Percentiles rank a stretch among this genome's conserved stretches.
These are phyloP conservation scores for Brassica balearica DNA, from an alignment of 441 rosid genomes.

Conservation along the genomic window DNA sequence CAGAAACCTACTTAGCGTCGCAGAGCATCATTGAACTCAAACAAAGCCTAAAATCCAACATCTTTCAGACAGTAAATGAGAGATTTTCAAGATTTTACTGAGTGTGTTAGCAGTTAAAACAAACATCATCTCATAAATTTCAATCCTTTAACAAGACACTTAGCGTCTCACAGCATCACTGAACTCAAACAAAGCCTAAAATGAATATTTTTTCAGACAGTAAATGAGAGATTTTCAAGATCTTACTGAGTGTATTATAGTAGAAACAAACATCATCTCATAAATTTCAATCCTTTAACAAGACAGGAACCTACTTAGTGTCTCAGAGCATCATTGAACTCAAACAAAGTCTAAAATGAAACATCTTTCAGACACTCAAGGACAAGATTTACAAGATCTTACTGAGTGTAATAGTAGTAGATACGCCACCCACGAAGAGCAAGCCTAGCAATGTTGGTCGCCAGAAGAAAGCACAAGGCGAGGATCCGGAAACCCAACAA, in stretches of 20 bases:
- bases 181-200: background rate
- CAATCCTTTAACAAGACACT: background rate
- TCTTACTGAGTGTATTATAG: background rate
- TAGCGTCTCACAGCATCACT: background rate
- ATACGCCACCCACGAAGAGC: conserved; percentile 43
- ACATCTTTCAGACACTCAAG: background rate
- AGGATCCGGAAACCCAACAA: conserved; percentile 50
- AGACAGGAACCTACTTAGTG: background rate
- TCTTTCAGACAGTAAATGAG: too few species aligned
- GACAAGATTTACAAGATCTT: conserved; percentile 11
- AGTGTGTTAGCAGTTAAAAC: too few species aligned
- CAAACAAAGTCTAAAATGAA: background rate
- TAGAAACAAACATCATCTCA: background rate
- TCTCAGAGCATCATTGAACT: background rate
- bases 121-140: background rate
- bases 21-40: background rate
- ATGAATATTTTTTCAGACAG: background rate
- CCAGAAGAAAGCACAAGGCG: conserved; percentile 55
- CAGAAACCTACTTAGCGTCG: background rate
- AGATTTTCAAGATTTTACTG: background rate
- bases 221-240: background rate
- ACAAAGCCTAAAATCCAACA: background rate
- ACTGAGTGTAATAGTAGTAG: conserved; percentile 61
- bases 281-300: background rate
- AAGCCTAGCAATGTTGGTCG: conserved; percentile 41